Percentiles rank a stretch among this genome's conserved stretches.
These are phyloP conservation scores for Alternaria gaisen DNA, from an alignment of 2,329 filamentous ascomycete species.

Conservation along the genomic window DNA sequence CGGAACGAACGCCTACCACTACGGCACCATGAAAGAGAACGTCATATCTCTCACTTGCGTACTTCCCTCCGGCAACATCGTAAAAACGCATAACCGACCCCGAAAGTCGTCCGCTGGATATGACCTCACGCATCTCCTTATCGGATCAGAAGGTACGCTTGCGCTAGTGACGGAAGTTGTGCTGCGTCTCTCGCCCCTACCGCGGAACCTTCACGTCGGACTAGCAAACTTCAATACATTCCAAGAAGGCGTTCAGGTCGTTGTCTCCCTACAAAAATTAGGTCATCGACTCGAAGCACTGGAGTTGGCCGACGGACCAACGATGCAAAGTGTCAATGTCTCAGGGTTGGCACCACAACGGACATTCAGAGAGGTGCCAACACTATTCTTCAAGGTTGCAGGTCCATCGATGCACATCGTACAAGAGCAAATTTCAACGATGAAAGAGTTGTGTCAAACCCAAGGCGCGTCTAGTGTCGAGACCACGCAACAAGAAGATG, in stretches of 20 bases:
- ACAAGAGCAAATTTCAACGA: slow-evolving; percentile 75
- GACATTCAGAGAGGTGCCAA: slow-evolving; percentile 70
- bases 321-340: slow-evolving; percentile 76
- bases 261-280: slow-evolving; percentile 76
- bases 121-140: slow-evolving; percentile 85
- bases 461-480: slow-evolving; percentile 70
- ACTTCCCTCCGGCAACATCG: slow-evolving; percentile 83
- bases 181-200: slow-evolving; percentile 80
- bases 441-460: slow-evolving; percentile 65
- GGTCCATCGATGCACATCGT: slow-evolving; percentile 68
- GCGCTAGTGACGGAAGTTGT: slow-evolving; percentile 90
- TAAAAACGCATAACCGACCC: slow-evolving; percentile 86
- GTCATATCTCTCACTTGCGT: slow-evolving; percentile 86
- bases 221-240: slow-evolving; percentile 71
- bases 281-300: slow-evolving; percentile 87
- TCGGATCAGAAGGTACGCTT: slow-evolving; percentile 90
- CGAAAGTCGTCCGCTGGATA: slow-evolving; percentile 91
- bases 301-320: slow-evolving; percentile 86
- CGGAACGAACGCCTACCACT: slow-evolving; percentile 89
- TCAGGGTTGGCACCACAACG: slow-evolving; percentile 63
- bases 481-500: slow-evolving; percentile 67
- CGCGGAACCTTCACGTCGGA: slow-evolving; percentile 79
- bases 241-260: slow-evolving; percentile 77
- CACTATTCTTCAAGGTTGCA: slow-evolving; percentile 77
- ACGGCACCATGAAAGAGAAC: slow-evolving; percentile 94